A percentile compares a stretch with the other conserved stretches of the same genome.
Conservation (phyloP, 768 basidiomycete genomes). For the Lactarius vividus region DNA sequence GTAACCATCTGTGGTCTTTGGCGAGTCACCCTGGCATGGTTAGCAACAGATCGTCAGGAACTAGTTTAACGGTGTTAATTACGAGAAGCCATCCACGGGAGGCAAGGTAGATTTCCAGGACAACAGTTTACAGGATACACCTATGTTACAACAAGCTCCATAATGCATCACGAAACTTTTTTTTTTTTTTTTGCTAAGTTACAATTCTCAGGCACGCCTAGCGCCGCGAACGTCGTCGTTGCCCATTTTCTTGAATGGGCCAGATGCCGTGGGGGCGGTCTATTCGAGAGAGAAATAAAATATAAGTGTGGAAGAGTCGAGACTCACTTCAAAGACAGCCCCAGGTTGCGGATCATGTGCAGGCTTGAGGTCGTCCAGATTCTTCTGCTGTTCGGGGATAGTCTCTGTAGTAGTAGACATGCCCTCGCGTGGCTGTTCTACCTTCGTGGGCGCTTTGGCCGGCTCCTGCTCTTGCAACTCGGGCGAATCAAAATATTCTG, state of each 20-base stretch:
- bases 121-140: neutral
- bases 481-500: constrained; percentile 24
- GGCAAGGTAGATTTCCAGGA: neutral
- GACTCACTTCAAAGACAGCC: constrained; percentile 8
- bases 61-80: neutral
- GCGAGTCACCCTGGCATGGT: neutral
- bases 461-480: constrained; percentile 8
- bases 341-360: constrained; percentile 6
- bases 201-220: constrained; percentile 7
- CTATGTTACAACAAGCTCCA: neutral
- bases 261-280: constrained; percentile 17
- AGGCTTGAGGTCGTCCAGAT: constrained; percentile 9
- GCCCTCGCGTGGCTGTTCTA: neutral
- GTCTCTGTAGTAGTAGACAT: neutral
- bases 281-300: neutral
- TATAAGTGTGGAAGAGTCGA: no score
- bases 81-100: neutral
- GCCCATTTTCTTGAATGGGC: constrained; percentile 15
- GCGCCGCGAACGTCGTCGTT: neutral
- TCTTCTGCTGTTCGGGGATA: neutral
- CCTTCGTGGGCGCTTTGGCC: neutral
- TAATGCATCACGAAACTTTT: no score
- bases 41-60: neutral
- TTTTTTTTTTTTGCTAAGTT: neutral
- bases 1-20: no score